Evolutionary conservation across 75 land plant genomes (phyloP), one percentile per base, ranked within the genome.

Genomic region (Adiantum capillusveneris): DNA sequence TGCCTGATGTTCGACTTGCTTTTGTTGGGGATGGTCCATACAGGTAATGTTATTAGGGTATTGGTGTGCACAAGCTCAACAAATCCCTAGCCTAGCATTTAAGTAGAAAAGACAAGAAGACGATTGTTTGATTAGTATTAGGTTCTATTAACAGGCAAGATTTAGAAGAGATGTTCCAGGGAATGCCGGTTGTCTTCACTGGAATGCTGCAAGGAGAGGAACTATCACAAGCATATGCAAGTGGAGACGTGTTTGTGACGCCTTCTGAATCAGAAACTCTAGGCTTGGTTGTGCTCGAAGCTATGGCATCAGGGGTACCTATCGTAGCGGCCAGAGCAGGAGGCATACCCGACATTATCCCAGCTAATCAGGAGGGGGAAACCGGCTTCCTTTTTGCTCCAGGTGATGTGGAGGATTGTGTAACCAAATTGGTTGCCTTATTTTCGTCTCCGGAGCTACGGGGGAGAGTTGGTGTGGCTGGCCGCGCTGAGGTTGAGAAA

Each of bases 251-350:
- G 17, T 95, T 95, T 56, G 62, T 90, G 31, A 95, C 84, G 78
- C 97, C 99, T 9, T 95, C 99, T 21, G 99, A 95, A 62, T 82
- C 99, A 9, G 99, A 95, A 65, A 95, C 99, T 25, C 81, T 95
- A 0, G 99, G 99, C 6, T 75, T 84, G 20, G 99, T 95, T 31
- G 99, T 95, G 17, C 64, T 95, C 31, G 99, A 95, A 66, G 85
- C 99, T 51, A 95, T 95, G 99, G 89, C 99, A n/a, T 95, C 97
- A 13, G 92, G 96, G 1, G 61, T 90, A 36, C 97, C 99, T 12
- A 84, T 95, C n/a, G 93, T 95, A 34, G 91, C 80, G 37, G 97
- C 79, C 59, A 78, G 99, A 34, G 97, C 97, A 14, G 99, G 99
- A 21, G 99, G 99, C 31, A 87, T 95, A 58, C 85, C 86, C 11